Evolutionary conservation across 2,329 filamentous ascomycete genomes (phyloP), one percentile per base, ranked within the genome.

Genomic region (Dryadomyces quercivorus): DNA sequence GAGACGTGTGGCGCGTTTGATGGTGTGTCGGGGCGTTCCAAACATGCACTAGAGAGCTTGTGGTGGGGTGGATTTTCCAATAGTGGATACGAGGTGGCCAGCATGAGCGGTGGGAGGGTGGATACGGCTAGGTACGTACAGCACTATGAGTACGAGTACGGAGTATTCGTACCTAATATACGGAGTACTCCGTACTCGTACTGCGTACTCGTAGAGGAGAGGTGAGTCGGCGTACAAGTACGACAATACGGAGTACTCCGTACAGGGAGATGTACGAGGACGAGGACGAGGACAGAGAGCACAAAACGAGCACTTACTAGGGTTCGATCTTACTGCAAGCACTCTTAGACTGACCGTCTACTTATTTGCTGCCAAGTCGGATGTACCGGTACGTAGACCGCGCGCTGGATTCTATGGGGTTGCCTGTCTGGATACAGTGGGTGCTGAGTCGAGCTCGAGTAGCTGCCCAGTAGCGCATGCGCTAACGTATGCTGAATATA

Each of bases 11-110:
- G n/a, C 38, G 49, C 6, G 43, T 20, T 51, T 49, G 13, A 18
- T 50, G 47, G 47, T 34, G 46, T 48, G 40, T 46, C 50, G 51
- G 56, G 56, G 56, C 53, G 51, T 52, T 40, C 53, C 56, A 55
- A 56, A 50, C 44, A 56, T 51, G 40, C 54, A 49, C 56, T 57
- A 57, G 44, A 47, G 54, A 54, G 53, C 53, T 53, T 31, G 20
- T 49, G 20, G 53, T 47, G 50, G 56, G 53, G 34, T 43, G 21
- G 42, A 49, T 55, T 55, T 51, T 31, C 26, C 26, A 31, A 31
- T 31, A 31, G 26, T 31, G 26, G 26, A 31, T 31, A 31, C 26
- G 26, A 31, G 26, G 26, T 31, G 26, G 26, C 26, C 26, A 31
- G 26, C 26, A 31, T 31, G 26, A 31, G 26, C 26, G 26, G 26